Percentiles rank a stretch among this genome's conserved stretches.
These are phyloP conservation scores for Acanthochlamys bracteata DNA, from an alignment of 106 monocot species.

Conservation along the genomic window DNA sequence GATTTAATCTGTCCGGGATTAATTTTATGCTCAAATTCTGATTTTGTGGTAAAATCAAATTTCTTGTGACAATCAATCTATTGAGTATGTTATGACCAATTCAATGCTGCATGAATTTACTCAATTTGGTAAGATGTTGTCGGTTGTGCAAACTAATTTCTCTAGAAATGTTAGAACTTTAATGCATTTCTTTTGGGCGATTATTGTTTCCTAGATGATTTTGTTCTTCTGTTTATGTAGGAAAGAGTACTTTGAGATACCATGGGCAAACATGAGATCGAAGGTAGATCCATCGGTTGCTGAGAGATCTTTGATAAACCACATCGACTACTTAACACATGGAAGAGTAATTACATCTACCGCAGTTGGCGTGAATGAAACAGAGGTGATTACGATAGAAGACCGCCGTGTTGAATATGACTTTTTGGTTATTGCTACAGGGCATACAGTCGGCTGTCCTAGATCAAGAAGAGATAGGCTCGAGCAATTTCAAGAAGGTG, in stretches of 20 bases:
- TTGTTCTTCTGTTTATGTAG: slow-evolving; percentile 11
- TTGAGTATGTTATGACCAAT: too few species aligned
- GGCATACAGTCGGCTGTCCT: slow-evolving; percentile 8
- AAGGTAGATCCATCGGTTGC: slow-evolving; percentile 37
- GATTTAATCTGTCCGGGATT: too few species aligned
- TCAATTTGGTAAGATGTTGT: too few species aligned
- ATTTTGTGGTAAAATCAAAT: too few species aligned
- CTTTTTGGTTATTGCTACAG: slow-evolving; percentile 36
- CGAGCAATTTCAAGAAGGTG: slow-evolving; percentile 29
- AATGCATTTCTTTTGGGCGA: too few species aligned
- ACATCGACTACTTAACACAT: slow-evolving; percentile 24
- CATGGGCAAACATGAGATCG: slow-evolving; percentile 50
- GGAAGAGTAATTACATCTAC: slow-evolving; percentile 23
- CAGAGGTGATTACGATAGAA: slow-evolving; percentile 19
- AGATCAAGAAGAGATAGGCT: slow-evolving; percentile 19
- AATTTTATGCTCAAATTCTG: too few species aligned
- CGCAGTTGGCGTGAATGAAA: slow-evolving; percentile 18
- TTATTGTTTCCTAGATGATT: too few species aligned
- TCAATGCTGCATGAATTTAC: too few species aligned
- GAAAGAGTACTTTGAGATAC: slow-evolving; percentile 72
- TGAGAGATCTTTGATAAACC: slow-evolving; percentile 32
- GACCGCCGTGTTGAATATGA: slow-evolving; percentile 23
- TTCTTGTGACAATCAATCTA: too few species aligned
- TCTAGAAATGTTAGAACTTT: too few species aligned
- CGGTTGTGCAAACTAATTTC: too few species aligned